Evolutionary conservation across 2,329 filamentous ascomycete species (phyloP).

Genomic region (Trichophyton equinum): DNA sequence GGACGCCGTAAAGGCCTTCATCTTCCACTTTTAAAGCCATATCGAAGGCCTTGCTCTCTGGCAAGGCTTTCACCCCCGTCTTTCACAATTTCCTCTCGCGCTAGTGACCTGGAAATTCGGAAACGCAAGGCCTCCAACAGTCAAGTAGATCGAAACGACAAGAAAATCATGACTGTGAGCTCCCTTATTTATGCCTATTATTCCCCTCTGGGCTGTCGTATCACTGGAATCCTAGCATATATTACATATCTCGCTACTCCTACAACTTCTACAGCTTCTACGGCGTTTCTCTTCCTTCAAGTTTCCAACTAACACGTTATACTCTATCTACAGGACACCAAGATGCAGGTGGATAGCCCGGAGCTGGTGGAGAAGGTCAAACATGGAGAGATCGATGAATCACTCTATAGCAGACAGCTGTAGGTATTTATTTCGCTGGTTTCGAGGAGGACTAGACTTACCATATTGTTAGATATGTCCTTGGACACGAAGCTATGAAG

Average conservation of each 20-base stretch:
- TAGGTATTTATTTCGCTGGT: conserved; percentile 16
- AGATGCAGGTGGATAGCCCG: conserved; percentile 51
- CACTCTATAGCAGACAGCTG: conserved; percentile 54
- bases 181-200: conserved; percentile 3
- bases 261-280: conserved; percentile 1
- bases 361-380: conserved; percentile 48
- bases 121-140: conserved; percentile 14
- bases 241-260: not conserved
- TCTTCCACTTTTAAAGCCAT: not conserved
- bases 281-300: not conserved
- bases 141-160: conserved; percentile 35
- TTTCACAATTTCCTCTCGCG: conserved; percentile 24
- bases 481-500: conserved; percentile 84
- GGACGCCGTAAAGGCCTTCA: not conserved
- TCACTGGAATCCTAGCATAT: not conserved
- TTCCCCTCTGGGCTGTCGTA: not conserved
- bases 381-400: conserved; percentile 55
- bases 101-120: conserved; percentile 14
- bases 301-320: conserved; percentile 10
- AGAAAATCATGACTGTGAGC: conserved; percentile 42
- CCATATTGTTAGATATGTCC: conserved; percentile 40
- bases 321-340: conserved; percentile 33
- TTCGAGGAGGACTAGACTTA: not conserved
- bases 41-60: conserved; percentile 31
- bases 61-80: conserved; percentile 30